Base-by-base conservation (phyloP, 176 grass and related monocot species). In the Tuctoria greenei region DNA sequence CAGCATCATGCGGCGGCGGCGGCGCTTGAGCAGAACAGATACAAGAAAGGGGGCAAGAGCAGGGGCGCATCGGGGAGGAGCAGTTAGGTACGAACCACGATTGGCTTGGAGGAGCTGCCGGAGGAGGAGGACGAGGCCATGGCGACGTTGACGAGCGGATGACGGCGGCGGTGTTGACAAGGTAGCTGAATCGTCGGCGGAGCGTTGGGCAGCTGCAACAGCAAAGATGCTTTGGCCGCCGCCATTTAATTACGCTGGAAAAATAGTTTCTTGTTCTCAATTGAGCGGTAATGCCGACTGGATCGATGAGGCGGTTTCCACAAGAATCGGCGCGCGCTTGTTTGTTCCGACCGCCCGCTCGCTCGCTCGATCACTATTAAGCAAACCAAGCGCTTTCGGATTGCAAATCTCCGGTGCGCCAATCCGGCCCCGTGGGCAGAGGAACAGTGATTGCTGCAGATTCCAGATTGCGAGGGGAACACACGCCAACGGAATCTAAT, bases 111-210 rank as follows among this genome's bases (percentile, higher is more conserved):
- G 31, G 31, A 31, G 31, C 31, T 17, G 9, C 21, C 34, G 66
- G 44, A 15, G 69, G 81, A 67, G 13, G 73, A 50, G 26, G 44
- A 21, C 54, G 64, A 61, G 69, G 76, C 72, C 72, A 84, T 85
- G 73, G 70, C 26, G 43, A 46, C 16, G 73, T 18, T 18, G 41
- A 23, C 27, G 69, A 15, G 75, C 15, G 18, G 37, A 18, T 18
- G 28, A 67, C 74, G 58, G 38, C 39, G 28, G 74, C 67, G 74
- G 47, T 20, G 68, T 2, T 56, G 79, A 62, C 55, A 43, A 61
- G 10, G 47, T 31, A 34, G 72, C 5, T 26, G 41, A 76, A 36
- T 23, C 58, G 24, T 61, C 58, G 1, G 58, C 26, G 12, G 25
- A 16, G 24, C 12, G 5, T 4, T 28, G 24, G 58, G 58, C 24